Evolutionary conservation across 768 basidiomycete species (phyloP), one percentile per base, ranked within the genome.

Genomic region (Rhizopogon rudus): DNA sequence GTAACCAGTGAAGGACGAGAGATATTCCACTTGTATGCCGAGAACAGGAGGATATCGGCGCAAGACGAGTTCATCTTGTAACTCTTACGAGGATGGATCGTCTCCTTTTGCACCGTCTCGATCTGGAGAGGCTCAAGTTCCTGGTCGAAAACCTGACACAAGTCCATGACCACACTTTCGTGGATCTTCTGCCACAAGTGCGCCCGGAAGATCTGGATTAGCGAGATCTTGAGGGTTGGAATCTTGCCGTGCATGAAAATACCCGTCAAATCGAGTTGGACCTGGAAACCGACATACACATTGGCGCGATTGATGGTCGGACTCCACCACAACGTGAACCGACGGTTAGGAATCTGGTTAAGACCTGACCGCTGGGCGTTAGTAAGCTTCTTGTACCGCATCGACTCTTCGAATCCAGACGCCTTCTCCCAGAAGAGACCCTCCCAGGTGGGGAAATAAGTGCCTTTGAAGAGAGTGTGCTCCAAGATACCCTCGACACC

Each of bases 31-130:
- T 93, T 93, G 71, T 92, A 91, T 1, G 91, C 89, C 12, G 94
- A 97, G 83, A 99, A 98, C 50, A 99, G 79, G 17, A 99, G 78
- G 66, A 99, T 96, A 66, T 99, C 97, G 51, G 96, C 96, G 61
- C 96, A 98, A n/a, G 94, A 96, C 7, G 94, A 97, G 75, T 99
- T 99, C 97, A 99, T 98, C 83, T 99, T 99, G 84, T 99, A 99
- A 79, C 93, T 97, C 80, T 98, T 98, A 74, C 96, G 91, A 63
- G 96, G 96, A 71, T 97, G 97, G 58, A 99, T 99, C 0, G 97
- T 98, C 73, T 99, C 97, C 73, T 99, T 99, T 72, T 98, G 97
- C 0, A 99, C 97, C 0, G 95, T 98, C 78, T 98, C 97, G 63
- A 99, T 99, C 63, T 98, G 94, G 14, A 99, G 75, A 3, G 97